Evolutionary conservation across 176 grass and related monocot species (phyloP), one percentile per base, ranked within the genome.

Genomic region (Triticum dicoccoides): DNA sequence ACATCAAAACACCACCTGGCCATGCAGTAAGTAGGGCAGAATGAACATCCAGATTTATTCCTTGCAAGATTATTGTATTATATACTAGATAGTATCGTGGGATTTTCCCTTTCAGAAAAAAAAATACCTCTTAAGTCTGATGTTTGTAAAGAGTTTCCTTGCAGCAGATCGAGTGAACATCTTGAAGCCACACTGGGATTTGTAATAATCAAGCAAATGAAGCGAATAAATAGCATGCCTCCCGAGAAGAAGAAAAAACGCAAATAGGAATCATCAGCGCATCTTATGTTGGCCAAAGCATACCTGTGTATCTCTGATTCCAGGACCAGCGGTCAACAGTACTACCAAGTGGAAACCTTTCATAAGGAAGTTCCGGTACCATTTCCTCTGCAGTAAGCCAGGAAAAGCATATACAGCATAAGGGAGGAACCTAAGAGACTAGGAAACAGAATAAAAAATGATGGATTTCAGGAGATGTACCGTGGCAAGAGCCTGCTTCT

Each of bases 261-360:
- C n/a, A 85, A 64, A 73, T 38, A 25, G 14, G 65, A 30, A 65
- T 38, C 45, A 77, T 69, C 2, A n/a, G 7, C 5, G 27, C n/a
- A 61, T 42, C 34, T 84, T 45, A 32, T 80, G 42, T 20, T 45
- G 34, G 17, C 52, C 70, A 27, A 73, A 87, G 3, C 20, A 64
- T 90, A 99, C 94, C 90, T 99, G 94, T 80, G 97, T 99, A 82
- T 99, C 97, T 78, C 77, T 86, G 81, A 96, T 94, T 73, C 94
- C 94, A 65, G 91, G 87, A 83, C 97, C 97, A 59, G 97, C 94
- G 80, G 97, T 90, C 62, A 96, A 84, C 80, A 99, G 68, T 77
- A 99, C 94, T 65, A 99, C 89, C 27, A 96, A 76, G 89, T 96
- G 97, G 87, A 99, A 99, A 76, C 97, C 97, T 90, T 96, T 99